Evolutionary conservation across 176 grass and related monocot species (phyloP), one percentile per base, ranked within the genome.

Genomic region (Triticum monococcum): DNA sequence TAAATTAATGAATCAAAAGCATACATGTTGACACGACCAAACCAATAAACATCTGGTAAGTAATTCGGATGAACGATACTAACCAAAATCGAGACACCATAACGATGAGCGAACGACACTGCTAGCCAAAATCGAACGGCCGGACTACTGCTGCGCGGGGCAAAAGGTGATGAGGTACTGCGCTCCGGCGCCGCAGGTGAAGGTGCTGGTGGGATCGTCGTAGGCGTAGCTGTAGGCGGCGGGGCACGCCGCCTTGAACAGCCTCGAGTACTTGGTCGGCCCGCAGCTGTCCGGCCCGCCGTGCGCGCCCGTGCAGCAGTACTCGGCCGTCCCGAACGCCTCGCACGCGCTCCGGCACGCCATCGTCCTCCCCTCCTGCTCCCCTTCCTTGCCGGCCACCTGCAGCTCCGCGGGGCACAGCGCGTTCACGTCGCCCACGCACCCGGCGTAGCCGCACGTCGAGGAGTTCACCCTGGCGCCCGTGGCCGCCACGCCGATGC

Each of bases 201-300:
- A 94, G 35, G 94, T 98, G 88, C 90, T 94, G 38, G 97, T 98
- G 40, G 92, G 88, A 48, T 98, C 94, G 68, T 96, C 96, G 83
- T 96, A 96, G 32, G 97, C 94, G 94, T 92, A 98, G 90, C 90
- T 96, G 87, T 98, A 92, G 20, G 94, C 93, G 1, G 88, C 82
- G 17, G 92, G 90, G 90, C 96, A 96, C 41, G 94, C 94, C 8
- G 79, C 76, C 85, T 96, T 98, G 92, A 98, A 98, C 61, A 98
- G 43, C 89, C 26, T 63, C 3, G 94, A 98, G 82, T 96, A 94
- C 50, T 36, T 81, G 59, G 87, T 98, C 7, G 92, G 94, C 78
- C 87, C 83, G 72, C 94, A 98, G 60, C 31, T 92, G 74, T 5
- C 20, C 0, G 90, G 92, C 23, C 88, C 86, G 1, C 84, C 88